A percentile compares a stretch with the other conserved stretches of the same genome.
phyloP scores from a whole-genome alignment of 805 yeast genomes.

The Wickerhamiella spandovensis region DNA sequence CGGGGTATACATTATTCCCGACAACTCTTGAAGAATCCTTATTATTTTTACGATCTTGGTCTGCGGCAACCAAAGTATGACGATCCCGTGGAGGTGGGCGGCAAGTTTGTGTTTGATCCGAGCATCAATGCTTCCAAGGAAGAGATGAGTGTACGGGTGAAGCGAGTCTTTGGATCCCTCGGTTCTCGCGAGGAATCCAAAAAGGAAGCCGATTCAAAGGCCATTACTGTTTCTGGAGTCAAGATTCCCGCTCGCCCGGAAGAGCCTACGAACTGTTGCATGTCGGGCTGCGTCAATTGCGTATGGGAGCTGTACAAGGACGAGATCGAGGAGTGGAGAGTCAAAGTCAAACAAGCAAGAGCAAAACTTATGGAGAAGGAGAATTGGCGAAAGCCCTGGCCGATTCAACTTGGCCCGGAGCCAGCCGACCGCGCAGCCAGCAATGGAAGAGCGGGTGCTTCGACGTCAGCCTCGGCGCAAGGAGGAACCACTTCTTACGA shows the following conservation, averaged over 20 bases:
- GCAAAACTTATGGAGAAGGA: slow-evolving; percentile 15
- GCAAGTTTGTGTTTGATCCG: slow-evolving; percentile 14
- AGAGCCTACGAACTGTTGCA: slow-evolving; percentile 93
- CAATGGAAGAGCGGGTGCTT: slow-evolving; percentile 26
- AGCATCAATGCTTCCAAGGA: slow-evolving; percentile 8
- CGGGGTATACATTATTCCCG: not conserved
- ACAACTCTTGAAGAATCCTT: not conserved
- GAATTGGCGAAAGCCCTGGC: slow-evolving; percentile 39
- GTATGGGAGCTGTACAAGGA: slow-evolving; percentile 92
- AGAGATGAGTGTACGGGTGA: slow-evolving; percentile 15
- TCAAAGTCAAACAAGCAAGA: slow-evolving; percentile 42
- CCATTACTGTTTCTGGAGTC: slow-evolving; percentile 44
- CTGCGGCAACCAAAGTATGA: slow-evolving; percentile 4
- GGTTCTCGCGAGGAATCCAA: slow-evolving; percentile 23
- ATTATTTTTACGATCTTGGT: slow-evolving; percentile 5
- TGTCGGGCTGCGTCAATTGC: slow-evolving; percentile 94
- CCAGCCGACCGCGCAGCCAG: slow-evolving; percentile 13
- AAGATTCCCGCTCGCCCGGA: slow-evolving; percentile 69
- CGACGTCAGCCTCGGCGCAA: slow-evolving; percentile 28
- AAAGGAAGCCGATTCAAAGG: slow-evolving; percentile 23
- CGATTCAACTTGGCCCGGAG: slow-evolving; percentile 43
- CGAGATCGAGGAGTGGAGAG: slow-evolving; percentile 74
- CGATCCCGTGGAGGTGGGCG: not conserved
- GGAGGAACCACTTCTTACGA: slow-evolving; percentile 18
- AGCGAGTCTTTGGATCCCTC: slow-evolving; percentile 23